Conservation (phyloP, 495 filamentous ascomycete genomes). For the Neurospora sp. region DNA sequence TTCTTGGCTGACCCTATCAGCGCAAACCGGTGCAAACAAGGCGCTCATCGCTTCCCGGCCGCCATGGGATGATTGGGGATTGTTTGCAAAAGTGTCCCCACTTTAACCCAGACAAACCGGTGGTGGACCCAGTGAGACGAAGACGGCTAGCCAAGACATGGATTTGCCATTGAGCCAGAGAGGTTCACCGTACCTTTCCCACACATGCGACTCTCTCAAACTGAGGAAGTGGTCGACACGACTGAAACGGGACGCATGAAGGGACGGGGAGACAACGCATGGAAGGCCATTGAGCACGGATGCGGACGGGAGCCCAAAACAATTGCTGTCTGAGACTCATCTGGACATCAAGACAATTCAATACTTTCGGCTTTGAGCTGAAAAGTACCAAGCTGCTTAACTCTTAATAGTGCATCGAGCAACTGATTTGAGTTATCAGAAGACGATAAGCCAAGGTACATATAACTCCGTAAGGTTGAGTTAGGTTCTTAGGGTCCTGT, state of each 20-base stretch:
- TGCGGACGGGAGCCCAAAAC: neutral
- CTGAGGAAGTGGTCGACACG: neutral
- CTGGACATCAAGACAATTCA: neutral
- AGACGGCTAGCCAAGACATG: neutral
- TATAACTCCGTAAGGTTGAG: neutral
- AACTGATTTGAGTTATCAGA: neutral
- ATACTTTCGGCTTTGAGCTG: neutral
- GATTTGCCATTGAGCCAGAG: neutral
- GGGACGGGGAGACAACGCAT: neutral
- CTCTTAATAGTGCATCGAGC: neutral
- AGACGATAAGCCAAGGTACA: neutral
- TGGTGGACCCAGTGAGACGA: neutral
- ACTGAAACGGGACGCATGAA: neutral
- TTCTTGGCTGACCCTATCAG: neutral
- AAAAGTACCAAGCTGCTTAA: neutral
- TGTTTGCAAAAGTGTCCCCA: neutral
- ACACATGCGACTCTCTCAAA: neutral
- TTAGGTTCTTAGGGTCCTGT: neutral
- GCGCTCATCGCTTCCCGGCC: neutral
- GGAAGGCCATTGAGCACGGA: neutral
- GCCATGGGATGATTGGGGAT: neutral
- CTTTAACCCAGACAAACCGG: neutral
- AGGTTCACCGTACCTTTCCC: neutral
- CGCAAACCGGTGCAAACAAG: neutral
- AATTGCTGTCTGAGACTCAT: neutral